Percentiles rank a stretch among this genome's conserved stretches.
Conservation (phyloP, 108 stramenopile genomes). For the Cylindrotheca fusiformis region DNA sequence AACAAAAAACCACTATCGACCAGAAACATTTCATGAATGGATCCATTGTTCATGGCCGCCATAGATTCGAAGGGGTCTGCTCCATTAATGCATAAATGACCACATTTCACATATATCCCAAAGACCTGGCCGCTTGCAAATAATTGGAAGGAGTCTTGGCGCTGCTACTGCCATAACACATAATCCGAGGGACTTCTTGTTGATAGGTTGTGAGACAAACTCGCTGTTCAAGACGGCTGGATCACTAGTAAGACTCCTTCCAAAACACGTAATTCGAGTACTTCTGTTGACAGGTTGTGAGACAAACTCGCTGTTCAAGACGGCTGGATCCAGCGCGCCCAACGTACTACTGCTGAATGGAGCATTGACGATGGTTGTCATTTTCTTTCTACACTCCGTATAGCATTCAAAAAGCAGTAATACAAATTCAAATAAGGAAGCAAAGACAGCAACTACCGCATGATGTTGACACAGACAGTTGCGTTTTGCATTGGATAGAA, state of each 20-base stretch:
- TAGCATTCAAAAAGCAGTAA: no score
- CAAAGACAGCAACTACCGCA: no score
- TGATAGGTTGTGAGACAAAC: constrained; percentile 7
- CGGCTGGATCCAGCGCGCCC: constrained; percentile 9
- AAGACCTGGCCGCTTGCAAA: constrained; percentile 53
- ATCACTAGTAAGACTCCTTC: no score
- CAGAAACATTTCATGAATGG: constrained; percentile 90
- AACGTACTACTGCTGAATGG: background rate
- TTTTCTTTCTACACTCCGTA: background rate
- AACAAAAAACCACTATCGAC: constrained; percentile 78
- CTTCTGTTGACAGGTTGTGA: no score
- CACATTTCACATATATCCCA: constrained; percentile 71
- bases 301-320: constrained; percentile 10
- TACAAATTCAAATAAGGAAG: background rate
- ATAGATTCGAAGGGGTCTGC: constrained; percentile 81
- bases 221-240: constrained; percentile 2
- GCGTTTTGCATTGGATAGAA: no score
- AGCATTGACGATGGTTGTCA: background rate
- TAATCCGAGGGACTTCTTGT: constrained; percentile 55
- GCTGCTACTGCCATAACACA: constrained; percentile 83
- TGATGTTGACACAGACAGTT: no score
- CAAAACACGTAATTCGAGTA: no score
- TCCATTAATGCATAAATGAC: constrained; percentile 87
- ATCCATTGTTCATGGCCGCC: constrained; percentile 89
- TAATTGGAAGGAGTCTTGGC: constrained; percentile 64